phyloP scores from a whole-genome alignment of 2,329 filamentous ascomycete genomes.

The Apiospora hydei region DNA sequence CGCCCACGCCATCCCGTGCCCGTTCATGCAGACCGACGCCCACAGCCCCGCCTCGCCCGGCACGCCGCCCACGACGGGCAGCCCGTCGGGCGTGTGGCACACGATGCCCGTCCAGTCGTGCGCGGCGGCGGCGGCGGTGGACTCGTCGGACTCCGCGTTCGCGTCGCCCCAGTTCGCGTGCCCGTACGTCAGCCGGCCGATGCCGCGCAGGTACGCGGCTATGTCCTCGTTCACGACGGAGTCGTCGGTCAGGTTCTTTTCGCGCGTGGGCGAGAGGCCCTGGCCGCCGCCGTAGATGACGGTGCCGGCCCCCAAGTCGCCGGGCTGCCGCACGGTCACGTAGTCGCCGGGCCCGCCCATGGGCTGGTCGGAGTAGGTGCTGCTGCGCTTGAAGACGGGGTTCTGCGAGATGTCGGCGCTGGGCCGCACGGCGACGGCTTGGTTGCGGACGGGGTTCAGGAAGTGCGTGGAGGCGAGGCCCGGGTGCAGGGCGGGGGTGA shows the following conservation, averaged over 20 bases:
- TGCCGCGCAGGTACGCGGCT: neutral
- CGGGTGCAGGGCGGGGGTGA: constrained; percentile 8
- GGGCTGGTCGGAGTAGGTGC: neutral
- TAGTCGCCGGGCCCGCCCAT: neutral
- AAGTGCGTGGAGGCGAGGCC: neutral
- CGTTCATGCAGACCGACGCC: constrained; percentile 14
- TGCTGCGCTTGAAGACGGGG: neutral
- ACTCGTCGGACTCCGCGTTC: neutral
- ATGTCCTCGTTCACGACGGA: neutral
- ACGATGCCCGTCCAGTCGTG: constrained; percentile 15
- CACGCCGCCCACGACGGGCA: constrained; percentile 4
- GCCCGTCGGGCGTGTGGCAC: constrained; percentile 9
- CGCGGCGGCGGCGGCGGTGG: neutral
- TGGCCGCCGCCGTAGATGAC: neutral
- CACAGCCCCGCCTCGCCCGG: neutral
- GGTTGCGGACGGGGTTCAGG: neutral
- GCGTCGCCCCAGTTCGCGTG: constrained; percentile 10
- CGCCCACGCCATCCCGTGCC: constrained; percentile 17
- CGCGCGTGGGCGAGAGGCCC: neutral
- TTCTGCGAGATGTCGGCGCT: neutral
- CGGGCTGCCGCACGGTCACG: neutral
- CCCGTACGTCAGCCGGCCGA: constrained; percentile 12
- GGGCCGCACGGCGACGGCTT: neutral
- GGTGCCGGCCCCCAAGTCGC: neutral
- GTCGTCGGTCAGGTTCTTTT: constrained; percentile 15